Conservation (phyloP, 352 stramenopile species). For the Phytophthora sansomeana region DNA sequence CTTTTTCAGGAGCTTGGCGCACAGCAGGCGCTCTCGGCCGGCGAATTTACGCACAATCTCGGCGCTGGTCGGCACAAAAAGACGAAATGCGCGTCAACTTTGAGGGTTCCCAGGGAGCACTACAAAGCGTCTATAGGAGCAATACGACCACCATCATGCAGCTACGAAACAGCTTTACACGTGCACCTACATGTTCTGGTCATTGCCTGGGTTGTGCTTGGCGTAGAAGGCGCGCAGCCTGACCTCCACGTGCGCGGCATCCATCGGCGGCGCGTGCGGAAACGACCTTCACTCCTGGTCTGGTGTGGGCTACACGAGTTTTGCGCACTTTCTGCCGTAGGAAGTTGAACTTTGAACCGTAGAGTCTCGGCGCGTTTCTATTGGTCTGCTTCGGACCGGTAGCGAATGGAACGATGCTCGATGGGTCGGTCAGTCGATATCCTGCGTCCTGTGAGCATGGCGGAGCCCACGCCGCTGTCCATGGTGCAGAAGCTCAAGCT, state of each 20-base stretch:
- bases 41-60: slow-evolving; percentile 81
- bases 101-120: not conserved
- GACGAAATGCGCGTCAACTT: slow-evolving; percentile 8
- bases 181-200: slow-evolving; percentile 79
- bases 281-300: slow-evolving; percentile 15
- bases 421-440: not conserved
- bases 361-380: slow-evolving; percentile 25
- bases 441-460: slow-evolving; percentile 3
- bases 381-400: not conserved
- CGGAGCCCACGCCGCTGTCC: slow-evolving; percentile 21
- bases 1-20: slow-evolving; percentile 81
- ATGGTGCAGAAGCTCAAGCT: slow-evolving; percentile 65
- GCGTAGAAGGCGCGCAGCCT: slow-evolving; percentile 79
- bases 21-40: slow-evolving; percentile 67
- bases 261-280: slow-evolving; percentile 12
- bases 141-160: not conserved
- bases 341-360: slow-evolving; percentile 13
- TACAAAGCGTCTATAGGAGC: not conserved
- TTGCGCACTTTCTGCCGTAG: not conserved
- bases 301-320: slow-evolving; percentile 10
- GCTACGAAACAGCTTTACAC: not conserved
- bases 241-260: slow-evolving; percentile 48
- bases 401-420: not conserved
- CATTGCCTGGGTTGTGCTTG: slow-evolving; percentile 75
- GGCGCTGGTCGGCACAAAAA: slow-evolving; percentile 36